Conservation (phyloP, 305 asterid species). For the Fraxinus baroniana region DNA sequence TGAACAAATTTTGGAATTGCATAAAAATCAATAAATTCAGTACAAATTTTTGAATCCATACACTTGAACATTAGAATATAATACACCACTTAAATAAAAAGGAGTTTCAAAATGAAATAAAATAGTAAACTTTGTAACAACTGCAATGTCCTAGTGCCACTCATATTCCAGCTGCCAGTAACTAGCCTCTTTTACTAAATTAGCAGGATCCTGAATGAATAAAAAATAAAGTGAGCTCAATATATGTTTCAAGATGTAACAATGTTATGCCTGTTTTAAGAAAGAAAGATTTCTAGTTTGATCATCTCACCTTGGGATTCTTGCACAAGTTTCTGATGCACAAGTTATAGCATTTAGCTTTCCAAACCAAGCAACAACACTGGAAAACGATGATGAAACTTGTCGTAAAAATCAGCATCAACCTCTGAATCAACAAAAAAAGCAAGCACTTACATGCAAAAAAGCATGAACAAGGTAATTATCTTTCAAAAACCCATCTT, state of each 20-base stretch:
- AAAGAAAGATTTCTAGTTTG: background rate
- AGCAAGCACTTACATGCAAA: background rate
- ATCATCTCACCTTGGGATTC: constrained; percentile 81
- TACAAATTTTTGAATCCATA: too few relatives aligned
- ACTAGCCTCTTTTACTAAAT: constrained; percentile 90
- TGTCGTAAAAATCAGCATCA: background rate
- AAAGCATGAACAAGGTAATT: background rate
- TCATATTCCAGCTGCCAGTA: constrained; percentile 95
- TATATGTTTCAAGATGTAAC: background rate
- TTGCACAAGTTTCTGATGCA: constrained; percentile 98
- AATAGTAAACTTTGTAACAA: constrained; percentile 90
- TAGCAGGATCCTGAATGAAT: constrained; percentile 69
- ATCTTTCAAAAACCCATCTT: background rate
- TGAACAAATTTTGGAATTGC: too few relatives aligned
- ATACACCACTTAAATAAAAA: too few relatives aligned
- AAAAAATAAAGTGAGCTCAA: constrained; percentile 25
- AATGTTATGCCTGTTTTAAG: background rate
- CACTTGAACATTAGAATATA: too few relatives aligned
- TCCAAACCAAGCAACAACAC: constrained; percentile 99
- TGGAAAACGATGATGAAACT: constrained; percentile 32
- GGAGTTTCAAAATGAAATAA: too few relatives aligned
- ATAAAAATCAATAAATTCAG: too few relatives aligned
- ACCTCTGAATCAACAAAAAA: background rate
- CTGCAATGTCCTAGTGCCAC: constrained; percentile 99
- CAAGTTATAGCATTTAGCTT: constrained; percentile 93